Evolutionary conservation across 352 stramenopile genomes (phyloP).

Genomic region (Pythium aristosporum): DNA sequence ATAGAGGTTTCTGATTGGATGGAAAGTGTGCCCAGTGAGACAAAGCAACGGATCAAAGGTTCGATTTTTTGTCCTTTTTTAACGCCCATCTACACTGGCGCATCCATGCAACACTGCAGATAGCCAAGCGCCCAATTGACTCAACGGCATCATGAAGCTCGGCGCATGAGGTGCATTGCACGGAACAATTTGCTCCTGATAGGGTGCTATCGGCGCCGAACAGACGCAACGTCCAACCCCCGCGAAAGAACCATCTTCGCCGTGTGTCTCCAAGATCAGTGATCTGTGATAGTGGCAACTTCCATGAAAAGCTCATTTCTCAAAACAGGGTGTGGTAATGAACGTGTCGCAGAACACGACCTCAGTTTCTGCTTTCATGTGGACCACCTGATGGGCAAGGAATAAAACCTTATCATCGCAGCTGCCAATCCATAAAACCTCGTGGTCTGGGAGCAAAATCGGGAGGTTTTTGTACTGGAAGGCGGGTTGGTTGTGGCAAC

Average conservation of each 20-base stretch:
- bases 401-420: constrained; percentile 13
- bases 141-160: background rate
- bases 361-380: background rate
- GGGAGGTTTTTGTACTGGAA: constrained; percentile 15
- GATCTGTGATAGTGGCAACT: background rate
- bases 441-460: background rate
- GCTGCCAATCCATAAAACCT: constrained; percentile 7
- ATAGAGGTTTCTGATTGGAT: constrained; percentile 10
- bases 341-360: constrained; percentile 7
- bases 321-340: constrained; percentile 13
- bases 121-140: no score
- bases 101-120: constrained; percentile 7
- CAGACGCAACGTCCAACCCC: no score
- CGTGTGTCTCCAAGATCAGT: constrained; percentile 10
- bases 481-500: constrained; percentile 20
- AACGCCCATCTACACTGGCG: constrained; percentile 2
- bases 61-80: constrained; percentile 17
- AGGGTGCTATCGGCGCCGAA: no score
- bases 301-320: background rate
- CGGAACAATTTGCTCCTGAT: no score
- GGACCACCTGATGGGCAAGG: background rate
- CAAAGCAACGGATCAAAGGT: constrained; percentile 13
- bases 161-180: no score
- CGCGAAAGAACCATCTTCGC: no score
- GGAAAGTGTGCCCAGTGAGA: constrained; percentile 7